Percentiles rank a stretch among this genome's conserved stretches.
phyloP scores from a whole-genome alignment of 495 filamentous ascomycete species.

The Astrothelium macrocarpum region DNA sequence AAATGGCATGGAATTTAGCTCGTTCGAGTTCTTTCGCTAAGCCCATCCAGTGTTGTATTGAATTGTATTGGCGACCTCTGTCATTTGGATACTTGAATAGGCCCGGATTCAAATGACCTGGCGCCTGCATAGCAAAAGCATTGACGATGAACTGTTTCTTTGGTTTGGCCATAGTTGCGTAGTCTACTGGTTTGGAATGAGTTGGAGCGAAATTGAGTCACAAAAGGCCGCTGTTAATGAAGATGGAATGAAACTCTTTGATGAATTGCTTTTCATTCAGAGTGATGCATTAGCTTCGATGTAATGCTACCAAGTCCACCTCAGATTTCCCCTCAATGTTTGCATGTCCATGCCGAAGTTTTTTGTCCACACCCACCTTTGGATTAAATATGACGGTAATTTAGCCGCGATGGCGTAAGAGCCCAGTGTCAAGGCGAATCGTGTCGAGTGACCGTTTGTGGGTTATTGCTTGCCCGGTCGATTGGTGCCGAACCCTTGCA shows the following conservation, averaged over 20 bases:
- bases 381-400: neutral
- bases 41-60: constrained; percentile 46
- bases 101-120: constrained; percentile 55
- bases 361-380: neutral
- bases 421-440: neutral
- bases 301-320: neutral
- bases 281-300: neutral
- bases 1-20: constrained; percentile 53
- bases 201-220: neutral
- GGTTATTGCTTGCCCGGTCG: too few relatives aligned
- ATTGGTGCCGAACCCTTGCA: too few relatives aligned
- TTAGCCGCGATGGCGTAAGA: neutral
- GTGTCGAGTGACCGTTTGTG: too few relatives aligned
- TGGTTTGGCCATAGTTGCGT: neutral
- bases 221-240: neutral
- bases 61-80: constrained; percentile 44
- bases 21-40: constrained; percentile 48
- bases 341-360: neutral
- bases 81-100: constrained; percentile 51
- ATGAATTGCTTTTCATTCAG: neutral
- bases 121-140: constrained; percentile 53
- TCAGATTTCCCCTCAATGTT: neutral
- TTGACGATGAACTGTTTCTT: constrained; percentile 57
- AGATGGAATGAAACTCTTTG: neutral
- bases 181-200: neutral